phyloP scores from a whole-genome alignment of 345 rosid genomes.

The Fremontodendron californicum region DNA sequence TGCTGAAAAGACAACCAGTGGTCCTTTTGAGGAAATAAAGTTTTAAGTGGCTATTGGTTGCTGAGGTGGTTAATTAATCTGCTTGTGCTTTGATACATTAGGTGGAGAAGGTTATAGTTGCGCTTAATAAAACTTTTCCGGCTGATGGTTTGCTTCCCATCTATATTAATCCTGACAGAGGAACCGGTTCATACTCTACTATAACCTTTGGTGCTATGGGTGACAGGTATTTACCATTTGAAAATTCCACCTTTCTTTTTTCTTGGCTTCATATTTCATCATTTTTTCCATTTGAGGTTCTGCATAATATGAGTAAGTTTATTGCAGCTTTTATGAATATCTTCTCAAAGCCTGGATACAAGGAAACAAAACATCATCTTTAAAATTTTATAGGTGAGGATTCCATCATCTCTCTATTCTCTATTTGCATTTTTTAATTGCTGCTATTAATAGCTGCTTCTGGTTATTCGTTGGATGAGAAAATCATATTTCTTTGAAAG shows the following conservation, averaged over 20 bases:
- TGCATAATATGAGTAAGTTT: neutral
- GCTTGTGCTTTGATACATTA: conserved; percentile 24
- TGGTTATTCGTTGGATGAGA: neutral
- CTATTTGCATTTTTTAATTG: neutral
- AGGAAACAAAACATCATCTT: conserved; percentile 84
- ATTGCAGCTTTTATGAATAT: conserved; percentile 90
- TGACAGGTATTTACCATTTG: conserved; percentile 60
- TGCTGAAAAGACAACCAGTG: neutral
- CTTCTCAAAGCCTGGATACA: conserved; percentile 98
- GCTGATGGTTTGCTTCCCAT: conserved; percentile 94
- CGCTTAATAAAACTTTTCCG: conserved; percentile 71
- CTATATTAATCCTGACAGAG: conserved; percentile 67
- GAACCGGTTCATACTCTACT: conserved; percentile 56
- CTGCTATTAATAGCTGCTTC: neutral
- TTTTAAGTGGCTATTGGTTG: neutral
- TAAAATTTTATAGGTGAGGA: conserved; percentile 69
- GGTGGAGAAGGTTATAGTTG: conserved; percentile 85
- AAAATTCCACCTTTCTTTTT: neutral
- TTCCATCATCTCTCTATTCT: neutral
- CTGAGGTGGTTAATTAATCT: neutral
- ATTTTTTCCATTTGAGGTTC: neutral
- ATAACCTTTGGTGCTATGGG: conserved; percentile 99
- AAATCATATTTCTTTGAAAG: neutral
- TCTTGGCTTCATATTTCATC: neutral
- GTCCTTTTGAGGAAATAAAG: neutral